These are phyloP conservation scores for Anacardium occidentale DNA, from an alignment of 345 rosid genomes.

Conservation along the genomic window DNA sequence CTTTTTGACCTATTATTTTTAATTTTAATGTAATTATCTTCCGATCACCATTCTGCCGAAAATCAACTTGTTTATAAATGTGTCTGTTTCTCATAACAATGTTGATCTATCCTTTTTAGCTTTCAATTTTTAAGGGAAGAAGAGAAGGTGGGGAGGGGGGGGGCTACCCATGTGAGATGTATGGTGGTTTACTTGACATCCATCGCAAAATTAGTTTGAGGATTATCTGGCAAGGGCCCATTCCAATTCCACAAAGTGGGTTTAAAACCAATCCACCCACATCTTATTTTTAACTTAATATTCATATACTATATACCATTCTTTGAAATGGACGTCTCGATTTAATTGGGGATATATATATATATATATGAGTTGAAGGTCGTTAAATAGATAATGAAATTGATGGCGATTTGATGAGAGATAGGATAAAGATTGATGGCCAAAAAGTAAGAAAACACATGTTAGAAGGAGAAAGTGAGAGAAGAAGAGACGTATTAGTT, in stretches of 20 bases:
- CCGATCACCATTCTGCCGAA: background rate
- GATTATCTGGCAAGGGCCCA: slow-evolving; percentile 41
- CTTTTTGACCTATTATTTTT: too few species aligned
- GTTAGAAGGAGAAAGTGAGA: slow-evolving; percentile 19
- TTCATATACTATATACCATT: too few species aligned
- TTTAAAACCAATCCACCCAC: slow-evolving; percentile 23
- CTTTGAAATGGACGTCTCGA: too few species aligned
- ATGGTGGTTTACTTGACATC: slow-evolving; percentile 43
- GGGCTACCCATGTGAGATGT: slow-evolving; percentile 53
- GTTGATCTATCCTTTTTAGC: background rate
- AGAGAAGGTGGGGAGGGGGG: slow-evolving; percentile 24
- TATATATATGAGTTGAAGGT: slow-evolving; percentile 4
- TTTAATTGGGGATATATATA: too few species aligned
- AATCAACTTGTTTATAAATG: background rate
- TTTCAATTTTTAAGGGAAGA: slow-evolving; percentile 16
- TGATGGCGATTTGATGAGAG: too few species aligned
- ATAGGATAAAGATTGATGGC: too few species aligned
- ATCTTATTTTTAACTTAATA: background rate
- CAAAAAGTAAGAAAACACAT: slow-evolving; percentile 24
- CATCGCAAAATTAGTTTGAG: slow-evolving; percentile 38
- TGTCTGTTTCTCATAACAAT: slow-evolving; percentile 17
- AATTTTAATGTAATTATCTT: background rate
- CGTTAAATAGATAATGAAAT: slow-evolving; percentile 24
- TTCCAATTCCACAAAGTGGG: slow-evolving; percentile 31
- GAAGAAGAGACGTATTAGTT: slow-evolving; percentile 32